These are phyloP conservation scores for Penicillium sclerotigenum DNA, from an alignment of 2,329 filamentous ascomycete species.

Conservation along the genomic window DNA sequence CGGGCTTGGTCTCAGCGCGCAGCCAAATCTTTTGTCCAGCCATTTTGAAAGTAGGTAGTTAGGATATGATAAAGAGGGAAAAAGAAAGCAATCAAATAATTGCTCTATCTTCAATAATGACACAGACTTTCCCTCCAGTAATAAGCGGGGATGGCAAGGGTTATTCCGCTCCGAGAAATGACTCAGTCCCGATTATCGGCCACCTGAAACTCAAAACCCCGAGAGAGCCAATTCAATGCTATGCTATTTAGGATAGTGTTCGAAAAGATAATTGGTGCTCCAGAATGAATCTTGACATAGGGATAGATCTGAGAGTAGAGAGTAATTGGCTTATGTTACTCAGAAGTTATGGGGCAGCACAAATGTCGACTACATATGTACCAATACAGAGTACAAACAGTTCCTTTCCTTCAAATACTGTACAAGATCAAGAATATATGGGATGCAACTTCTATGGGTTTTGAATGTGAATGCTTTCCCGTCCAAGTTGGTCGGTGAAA, in stretches of 20 bases:
- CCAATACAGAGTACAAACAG: background rate
- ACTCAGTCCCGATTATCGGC: conserved; percentile 25
- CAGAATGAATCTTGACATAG: too few species aligned
- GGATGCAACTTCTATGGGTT: background rate
- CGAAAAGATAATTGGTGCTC: background rate
- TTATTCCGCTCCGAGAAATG: conserved; percentile 34
- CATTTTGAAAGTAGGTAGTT: conserved; percentile 21
- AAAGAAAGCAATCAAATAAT: conserved; percentile 11
- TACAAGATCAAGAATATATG: background rate
- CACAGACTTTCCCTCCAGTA: conserved; percentile 26
- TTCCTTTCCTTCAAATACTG: background rate
- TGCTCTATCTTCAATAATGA: conserved; percentile 24
- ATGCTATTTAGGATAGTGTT: too few species aligned
- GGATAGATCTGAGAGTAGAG: background rate
- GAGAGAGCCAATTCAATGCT: too few species aligned
- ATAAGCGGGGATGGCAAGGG: conserved; percentile 30
- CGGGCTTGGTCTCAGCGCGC: conserved; percentile 59
- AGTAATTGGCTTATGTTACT: background rate
- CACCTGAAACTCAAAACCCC: background rate
- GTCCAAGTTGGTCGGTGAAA: background rate
- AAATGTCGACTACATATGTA: background rate
- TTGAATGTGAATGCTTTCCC: background rate
- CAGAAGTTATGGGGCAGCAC: background rate
- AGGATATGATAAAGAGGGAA: background rate
- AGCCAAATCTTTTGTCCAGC: conserved; percentile 50